Base-by-base conservation (phyloP, 768 basidiomycete genomes). In the Cystofilobasidium bisporidii region DNA sequence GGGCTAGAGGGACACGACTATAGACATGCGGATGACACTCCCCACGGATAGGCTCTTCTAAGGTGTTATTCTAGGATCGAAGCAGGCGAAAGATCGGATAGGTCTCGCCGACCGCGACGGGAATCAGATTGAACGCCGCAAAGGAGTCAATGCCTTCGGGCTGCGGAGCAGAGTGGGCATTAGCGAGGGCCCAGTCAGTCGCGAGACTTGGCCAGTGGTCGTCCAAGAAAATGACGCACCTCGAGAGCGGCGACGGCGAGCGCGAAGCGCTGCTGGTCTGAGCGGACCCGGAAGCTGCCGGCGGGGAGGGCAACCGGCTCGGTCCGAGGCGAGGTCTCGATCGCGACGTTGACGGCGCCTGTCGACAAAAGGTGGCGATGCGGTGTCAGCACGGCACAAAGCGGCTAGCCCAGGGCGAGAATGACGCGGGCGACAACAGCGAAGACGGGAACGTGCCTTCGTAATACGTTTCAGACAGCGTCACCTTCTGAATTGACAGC, bases 211-310 rank as follows among this genome's bases (percentile, higher is more conserved):
- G n/a, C n/a, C n/a, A n/a, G 14, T 9, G 40, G 40, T 41, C 10
- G 10, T 41, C 17, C 40, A 41, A 41, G 17, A 17, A 17, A 9
- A 9, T 9, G 20, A 47, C 47, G n/a, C 5, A 48, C 47, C n/a
- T 48, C 47, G n/a, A 48, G 47, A 22, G 47, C 47, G n/a, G n/a
- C 47, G 47, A 48, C 47, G 20, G 47, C 47, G n/a, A 48, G 47
- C 9, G 47, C 47, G 14, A 48, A 48, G 1, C 17, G 8, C 47
- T 48, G 47, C 47, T 48, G 47, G 22, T 22, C 22, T 10, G 47
- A 48, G 4, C 22, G n/a, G 4, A 48, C n/a, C 3, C 47, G 20
- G 47, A 48, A 48, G 47, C 47, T 48, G 2, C 47, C 47, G 47
- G n/a, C 47, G n/a, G 47, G 47, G 10, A 48, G n/a, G 10, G 20